Percentiles rank a stretch among this genome's conserved stretches.
Conservation (phyloP, 1,284 basidiomycete genomes). For the Ustilago bromivora region DNA sequence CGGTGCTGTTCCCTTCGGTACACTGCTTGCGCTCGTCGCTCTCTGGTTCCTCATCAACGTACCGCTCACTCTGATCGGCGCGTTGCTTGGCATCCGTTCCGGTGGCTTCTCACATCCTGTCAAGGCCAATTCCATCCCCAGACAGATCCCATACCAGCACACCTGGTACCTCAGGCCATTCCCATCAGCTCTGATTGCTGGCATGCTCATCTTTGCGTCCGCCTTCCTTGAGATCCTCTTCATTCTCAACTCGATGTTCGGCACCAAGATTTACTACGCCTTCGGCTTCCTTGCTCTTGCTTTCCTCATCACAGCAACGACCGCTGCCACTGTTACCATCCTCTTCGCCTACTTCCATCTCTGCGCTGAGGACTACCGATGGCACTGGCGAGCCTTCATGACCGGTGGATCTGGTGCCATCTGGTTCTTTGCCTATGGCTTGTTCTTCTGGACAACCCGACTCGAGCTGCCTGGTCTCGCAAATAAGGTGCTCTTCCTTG, state of each 20-base stretch:
- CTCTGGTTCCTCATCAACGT: constrained; percentile 97
- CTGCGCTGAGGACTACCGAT: constrained; percentile 95
- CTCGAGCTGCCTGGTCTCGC: constrained; percentile 85
- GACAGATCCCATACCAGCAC: constrained; percentile 70
- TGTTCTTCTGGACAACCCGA: constrained; percentile 89
- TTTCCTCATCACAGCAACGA: constrained; percentile 81
- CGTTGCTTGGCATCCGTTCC: constrained; percentile 82
- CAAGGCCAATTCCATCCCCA: constrained; percentile 88
- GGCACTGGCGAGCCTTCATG: constrained; percentile 96
- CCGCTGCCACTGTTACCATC: constrained; percentile 64
- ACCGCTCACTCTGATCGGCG: constrained; percentile 75
- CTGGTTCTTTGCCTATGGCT: constrained; percentile 85
- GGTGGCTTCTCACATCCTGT: constrained; percentile 89
- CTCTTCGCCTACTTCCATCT: constrained; percentile 79
- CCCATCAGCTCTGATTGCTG: constrained; percentile 83
- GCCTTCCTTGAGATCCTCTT: constrained; percentile 97
- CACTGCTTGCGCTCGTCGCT: constrained; percentile 86
- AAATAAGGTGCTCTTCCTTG: constrained; percentile 87
- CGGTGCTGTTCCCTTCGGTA: constrained; percentile 94
- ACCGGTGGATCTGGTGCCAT: constrained; percentile 93
- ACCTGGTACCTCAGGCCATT: constrained; percentile 71
- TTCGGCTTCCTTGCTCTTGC: constrained; percentile 90
- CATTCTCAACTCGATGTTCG: constrained; percentile 91
- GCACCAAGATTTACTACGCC: constrained; percentile 78
- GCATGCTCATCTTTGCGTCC: constrained; percentile 94